phyloP scores from a whole-genome alignment of 345 rosid genomes.

The Hypericum perforatum region DNA sequence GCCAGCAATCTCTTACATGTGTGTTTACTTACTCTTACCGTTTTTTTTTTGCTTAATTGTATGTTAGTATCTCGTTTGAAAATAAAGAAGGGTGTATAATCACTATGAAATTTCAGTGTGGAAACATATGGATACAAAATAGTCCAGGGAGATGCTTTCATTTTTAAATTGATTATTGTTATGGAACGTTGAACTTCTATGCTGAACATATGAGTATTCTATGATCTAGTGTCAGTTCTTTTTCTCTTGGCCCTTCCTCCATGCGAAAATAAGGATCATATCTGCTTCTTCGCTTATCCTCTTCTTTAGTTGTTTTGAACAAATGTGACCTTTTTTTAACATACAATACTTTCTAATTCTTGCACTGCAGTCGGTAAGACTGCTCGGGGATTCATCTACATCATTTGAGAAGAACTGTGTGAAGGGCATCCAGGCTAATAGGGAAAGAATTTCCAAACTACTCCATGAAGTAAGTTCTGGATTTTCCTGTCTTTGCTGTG shows the following conservation, averaged over 20 bases:
- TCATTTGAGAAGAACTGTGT: constrained; percentile 92
- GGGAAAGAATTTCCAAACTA: constrained; percentile 76
- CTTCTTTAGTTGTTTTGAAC: neutral
- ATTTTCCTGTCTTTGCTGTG: no score
- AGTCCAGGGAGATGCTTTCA: no score
- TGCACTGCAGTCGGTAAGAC: constrained; percentile 55
- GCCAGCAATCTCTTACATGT: constrained; percentile 85
- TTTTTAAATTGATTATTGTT: no score
- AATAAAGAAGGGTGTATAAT: neutral
- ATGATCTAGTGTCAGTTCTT: no score
- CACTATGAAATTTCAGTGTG: no score
- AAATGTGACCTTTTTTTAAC: neutral
- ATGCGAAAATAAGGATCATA: neutral
- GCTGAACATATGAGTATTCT: no score
- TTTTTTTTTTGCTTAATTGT: neutral
- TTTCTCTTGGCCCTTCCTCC: no score
- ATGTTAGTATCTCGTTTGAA: neutral
- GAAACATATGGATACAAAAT: no score
- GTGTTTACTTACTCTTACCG: constrained; percentile 13
- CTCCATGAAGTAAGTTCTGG: constrained; percentile 62
- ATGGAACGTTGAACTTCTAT: no score
- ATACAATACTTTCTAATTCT: neutral
- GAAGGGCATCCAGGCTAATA: constrained; percentile 81
- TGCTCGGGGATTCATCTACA: constrained; percentile 89
- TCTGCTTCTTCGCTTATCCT: constrained; percentile 7